Evolutionary conservation across 1,284 basidiomycete genomes (phyloP), one percentile per base, ranked within the genome.

Genomic region (Mycosarcoma maydis): DNA sequence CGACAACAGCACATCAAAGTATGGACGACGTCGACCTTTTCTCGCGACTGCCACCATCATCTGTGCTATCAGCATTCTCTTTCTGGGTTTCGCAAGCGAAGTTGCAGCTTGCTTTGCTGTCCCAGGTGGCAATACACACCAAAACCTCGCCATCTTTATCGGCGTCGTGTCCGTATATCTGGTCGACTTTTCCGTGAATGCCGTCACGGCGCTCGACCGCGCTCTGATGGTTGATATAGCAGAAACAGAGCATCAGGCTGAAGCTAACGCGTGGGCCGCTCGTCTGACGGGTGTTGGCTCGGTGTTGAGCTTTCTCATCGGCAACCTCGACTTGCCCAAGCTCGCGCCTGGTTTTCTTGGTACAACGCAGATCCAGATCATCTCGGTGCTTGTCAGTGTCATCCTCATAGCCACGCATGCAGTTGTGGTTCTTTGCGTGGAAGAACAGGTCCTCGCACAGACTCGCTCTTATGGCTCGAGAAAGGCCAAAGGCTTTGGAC

Each of bases 261-360:
- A 87, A 19, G 94, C 90, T 0, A 97, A 94, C 80, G 95, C 94
- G 0, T 98, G 95, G 94, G 94, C 92, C 1, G 92, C 92, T 0
- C 86, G 91, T 20, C 92, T 97, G 90, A 69, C 72, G 6, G 77
- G 71, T 10, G 32, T 67, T 0, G 79, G 79, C 7, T 59, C 75
- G 2, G 67, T 81, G 30, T 32, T 78, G 10, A 79, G 79, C 44
- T 80, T 77, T 30, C 58, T 78, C 13, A 56, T 80, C n/a, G 75
- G 78, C 33, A 68, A 78, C 39, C 45, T 75, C 17, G 73, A 80
- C 36, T 51, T 80, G 33, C 71, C 75, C 1, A 53, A 42, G 22
- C 19, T 55, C 2, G 22, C 49, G 6, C 75, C 70, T 3, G 37
- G 59, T 4, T 55, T 70, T 27, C 27, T 71, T 7, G 61, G 53